Evolutionary conservation across 495 filamentous ascomycete genomes (phyloP).

Genomic region (Trichocladium antarcticum): DNA sequence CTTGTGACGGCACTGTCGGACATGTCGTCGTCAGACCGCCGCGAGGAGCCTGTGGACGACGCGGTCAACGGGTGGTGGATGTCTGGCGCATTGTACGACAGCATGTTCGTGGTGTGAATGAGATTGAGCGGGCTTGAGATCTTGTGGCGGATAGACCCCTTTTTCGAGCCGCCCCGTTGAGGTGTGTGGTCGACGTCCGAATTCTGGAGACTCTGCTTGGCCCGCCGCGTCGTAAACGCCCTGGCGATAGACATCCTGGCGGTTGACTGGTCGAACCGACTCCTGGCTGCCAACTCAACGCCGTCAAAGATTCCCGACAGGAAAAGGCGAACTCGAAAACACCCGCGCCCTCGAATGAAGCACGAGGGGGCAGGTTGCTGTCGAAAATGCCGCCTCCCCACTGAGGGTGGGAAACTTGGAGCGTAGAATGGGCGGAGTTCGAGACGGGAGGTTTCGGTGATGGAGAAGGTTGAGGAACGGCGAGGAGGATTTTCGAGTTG

Average conservation of each 20-base stretch:
- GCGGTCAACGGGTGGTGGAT: slow-evolving; percentile 46
- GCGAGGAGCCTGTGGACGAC: slow-evolving; percentile 47
- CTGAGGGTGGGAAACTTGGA: not conserved
- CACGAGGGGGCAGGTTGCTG: not conserved
- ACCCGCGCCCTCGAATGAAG: not conserved
- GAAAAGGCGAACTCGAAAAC: not conserved
- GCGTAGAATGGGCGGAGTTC: not conserved
- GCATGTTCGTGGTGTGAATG: slow-evolving; percentile 89
- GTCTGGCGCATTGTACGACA: slow-evolving; percentile 85
- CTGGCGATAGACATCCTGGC: slow-evolving; percentile 48
- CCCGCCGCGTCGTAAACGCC: slow-evolving; percentile 52
- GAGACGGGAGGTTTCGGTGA: not conserved
- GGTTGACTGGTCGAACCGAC: not conserved
- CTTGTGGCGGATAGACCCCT: slow-evolving; percentile 43
- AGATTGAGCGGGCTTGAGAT: slow-evolving; percentile 84
- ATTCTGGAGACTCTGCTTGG: slow-evolving; percentile 34
- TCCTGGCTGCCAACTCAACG: not conserved
- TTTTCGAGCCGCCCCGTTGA: slow-evolving; percentile 39
- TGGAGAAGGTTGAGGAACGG: not conserved
- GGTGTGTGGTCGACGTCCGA: slow-evolving; percentile 24
- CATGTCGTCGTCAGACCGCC: slow-evolving; percentile 43
- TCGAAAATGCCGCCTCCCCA: not conserved
- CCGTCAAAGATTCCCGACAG: not conserved
- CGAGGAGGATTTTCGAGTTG: no score
- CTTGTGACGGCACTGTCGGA: slow-evolving; percentile 51